Base-by-base conservation (phyloP, 2,329 filamentous ascomycete species). In the Orbilia ellipsospora region DNA sequence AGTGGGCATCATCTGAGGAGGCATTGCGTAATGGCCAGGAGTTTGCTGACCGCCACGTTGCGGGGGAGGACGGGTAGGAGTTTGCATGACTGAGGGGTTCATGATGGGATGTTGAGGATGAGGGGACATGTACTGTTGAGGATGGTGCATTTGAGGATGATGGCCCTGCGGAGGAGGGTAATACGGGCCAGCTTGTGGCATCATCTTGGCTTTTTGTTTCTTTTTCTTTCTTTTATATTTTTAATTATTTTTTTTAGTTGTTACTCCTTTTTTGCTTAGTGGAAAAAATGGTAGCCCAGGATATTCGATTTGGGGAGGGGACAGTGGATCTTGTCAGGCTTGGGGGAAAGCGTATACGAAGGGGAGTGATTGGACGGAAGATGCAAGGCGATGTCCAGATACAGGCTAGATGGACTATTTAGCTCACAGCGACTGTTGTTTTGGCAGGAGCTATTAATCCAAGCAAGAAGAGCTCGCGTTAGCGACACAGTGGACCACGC, bases 271-370 rank as follows among this genome's bases (percentile, higher is more conserved):
- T 48, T 48, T 48, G 13, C 44, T 36, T 36, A 6, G 31, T 10
- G 31, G 5, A 36, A 36, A 36, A 36, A 54, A 66, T 62, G 62
- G 63, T 67, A 40, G 59, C 70, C 70, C 63, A 60, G n/a, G 62
- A 44, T 51, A 36, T 36, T 36, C 31, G 31, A 36, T 36, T 36
- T 10, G 31, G 31, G 31, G 31, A 36, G 31, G 31, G 31, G 63
- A 67, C 59, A 63, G 70, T 74, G 70, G 70, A 74, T 74, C 70
- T 64, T 67, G 69, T 73, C 69, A 60, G 70, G 64, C 56, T 60
- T 57, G 56, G 69, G 40, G 60, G 15, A 40, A 31, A 16, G 18
- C 50, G 56, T 57, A 60, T 44, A 63, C 61, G 69, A 44, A 48
- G 13, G 67, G 64, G 44, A 60, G 59, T 63, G 64, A 65, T 74